phyloP scores from a whole-genome alignment of 1,139 yeast genomes.

The Candida smagusa region DNA sequence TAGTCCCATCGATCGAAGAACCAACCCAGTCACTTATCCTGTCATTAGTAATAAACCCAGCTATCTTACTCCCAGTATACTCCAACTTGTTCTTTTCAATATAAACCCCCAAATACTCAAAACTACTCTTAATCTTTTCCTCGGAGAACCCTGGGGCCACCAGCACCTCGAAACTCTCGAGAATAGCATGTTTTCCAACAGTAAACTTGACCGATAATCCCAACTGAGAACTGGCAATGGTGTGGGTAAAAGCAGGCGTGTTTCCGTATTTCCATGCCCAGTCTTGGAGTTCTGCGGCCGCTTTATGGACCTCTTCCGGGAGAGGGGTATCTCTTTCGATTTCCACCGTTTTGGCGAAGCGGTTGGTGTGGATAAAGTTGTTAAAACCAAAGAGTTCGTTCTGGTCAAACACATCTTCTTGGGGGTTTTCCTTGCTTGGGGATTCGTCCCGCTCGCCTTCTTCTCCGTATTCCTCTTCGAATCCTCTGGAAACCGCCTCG shows the following conservation, averaged over 20 bases:
- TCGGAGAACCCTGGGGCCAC: conserved; percentile 13
- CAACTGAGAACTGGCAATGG: conserved; percentile 27
- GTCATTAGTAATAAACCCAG: conserved; percentile 46
- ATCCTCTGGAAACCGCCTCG: conserved; percentile 43
- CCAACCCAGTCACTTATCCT: conserved; percentile 48
- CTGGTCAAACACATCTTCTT: conserved; percentile 22
- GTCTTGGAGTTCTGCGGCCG: conserved; percentile 41
- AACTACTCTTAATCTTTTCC: conserved; percentile 18
- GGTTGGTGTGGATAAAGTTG: conserved; percentile 25
- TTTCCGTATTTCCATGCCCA: conserved; percentile 77
- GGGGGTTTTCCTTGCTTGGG: too few species aligned
- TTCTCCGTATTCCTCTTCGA: conserved; percentile 37
- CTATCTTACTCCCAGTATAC: conserved; percentile 43
- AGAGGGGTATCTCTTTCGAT: conserved; percentile 31
- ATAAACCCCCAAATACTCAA: conserved; percentile 28
- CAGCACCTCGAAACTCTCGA: conserved; percentile 21
- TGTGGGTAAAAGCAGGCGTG: conserved; percentile 64
- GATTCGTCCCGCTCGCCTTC: too few species aligned
- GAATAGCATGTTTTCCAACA: conserved; percentile 40
- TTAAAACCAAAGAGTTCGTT: conserved; percentile 35
- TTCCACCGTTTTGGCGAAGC: conserved; percentile 11
- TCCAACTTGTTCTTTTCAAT: conserved; percentile 25
- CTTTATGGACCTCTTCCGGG: conserved; percentile 45
- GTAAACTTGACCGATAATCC: conserved; percentile 34
- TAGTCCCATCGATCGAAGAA: conserved; percentile 45